A percentile compares a stretch with the other conserved stretches of the same genome.
phyloP scores from a whole-genome alignment of 2,329 filamentous ascomycete species.

The Neoascochyta sp. region DNA sequence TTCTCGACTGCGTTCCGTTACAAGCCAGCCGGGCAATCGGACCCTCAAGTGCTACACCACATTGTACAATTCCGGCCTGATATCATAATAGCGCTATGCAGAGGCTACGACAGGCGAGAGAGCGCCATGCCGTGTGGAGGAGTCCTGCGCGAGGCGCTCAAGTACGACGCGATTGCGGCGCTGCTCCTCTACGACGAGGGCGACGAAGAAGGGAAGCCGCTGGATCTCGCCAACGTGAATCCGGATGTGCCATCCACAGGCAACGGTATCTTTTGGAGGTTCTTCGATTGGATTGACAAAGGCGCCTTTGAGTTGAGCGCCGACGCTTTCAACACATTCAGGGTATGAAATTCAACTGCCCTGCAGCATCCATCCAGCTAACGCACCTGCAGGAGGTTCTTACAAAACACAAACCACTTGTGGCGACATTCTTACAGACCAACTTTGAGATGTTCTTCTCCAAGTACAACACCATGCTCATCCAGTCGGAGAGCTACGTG shows the following conservation, averaged over 20 bases:
- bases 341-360: constrained; percentile 64
- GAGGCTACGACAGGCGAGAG: constrained; percentile 84
- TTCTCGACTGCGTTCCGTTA: constrained; percentile 94
- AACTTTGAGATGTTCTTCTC: constrained; percentile 95
- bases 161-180: constrained; percentile 85
- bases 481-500: constrained; percentile 93
- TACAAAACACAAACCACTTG: constrained; percentile 87
- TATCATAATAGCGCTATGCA: constrained; percentile 81
- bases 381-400: constrained; percentile 69
- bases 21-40: constrained; percentile 66
- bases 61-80: constrained; percentile 83
- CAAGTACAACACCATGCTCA: constrained; percentile 80
- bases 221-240: constrained; percentile 74
- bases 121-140: constrained; percentile 89
- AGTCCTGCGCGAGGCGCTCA: constrained; percentile 82
- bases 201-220: constrained; percentile 65
- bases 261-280: constrained; percentile 88
- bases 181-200: constrained; percentile 92
- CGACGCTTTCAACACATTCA: constrained; percentile 95
- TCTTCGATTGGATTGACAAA: constrained; percentile 96
- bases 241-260: constrained; percentile 71
- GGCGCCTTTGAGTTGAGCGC: constrained; percentile 95
- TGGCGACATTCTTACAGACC: constrained; percentile 78
- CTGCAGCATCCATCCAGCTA: constrained; percentile 5
- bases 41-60: constrained; percentile 82